These are phyloP conservation scores for Coemansia sp. DNA, from an alignment of 192 early-diverging fungal species.

Conservation along the genomic window DNA sequence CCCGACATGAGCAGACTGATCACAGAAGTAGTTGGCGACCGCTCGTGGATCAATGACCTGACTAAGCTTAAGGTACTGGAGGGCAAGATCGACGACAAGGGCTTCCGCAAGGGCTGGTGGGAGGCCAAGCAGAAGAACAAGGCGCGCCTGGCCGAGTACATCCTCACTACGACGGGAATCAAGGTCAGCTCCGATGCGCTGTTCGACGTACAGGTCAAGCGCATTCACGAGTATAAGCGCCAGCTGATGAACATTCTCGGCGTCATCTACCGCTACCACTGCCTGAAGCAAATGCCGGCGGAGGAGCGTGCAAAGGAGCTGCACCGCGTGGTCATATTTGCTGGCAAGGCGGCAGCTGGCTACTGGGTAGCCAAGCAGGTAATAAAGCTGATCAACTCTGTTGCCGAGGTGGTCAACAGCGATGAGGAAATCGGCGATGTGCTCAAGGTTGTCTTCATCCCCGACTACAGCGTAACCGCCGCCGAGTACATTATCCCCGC, in stretches of 20 bases:
- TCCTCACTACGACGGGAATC: conserved; percentile 67
- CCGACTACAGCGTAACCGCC: conserved; percentile 97
- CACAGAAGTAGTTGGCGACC: conserved; percentile 71
- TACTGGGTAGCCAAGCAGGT: conserved; percentile 99
- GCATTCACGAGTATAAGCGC: conserved; percentile 99
- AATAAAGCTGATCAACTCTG: conserved; percentile 98
- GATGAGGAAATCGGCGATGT: conserved; percentile 77
- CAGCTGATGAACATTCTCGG: conserved; percentile 98
- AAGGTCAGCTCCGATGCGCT: conserved; percentile 81
- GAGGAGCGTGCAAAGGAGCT: conserved; percentile 61
- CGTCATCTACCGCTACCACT: conserved; percentile 92
- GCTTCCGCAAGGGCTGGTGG: conserved; percentile 85
- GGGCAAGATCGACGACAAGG: conserved; percentile 58
- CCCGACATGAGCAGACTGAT: conserved; percentile 82
- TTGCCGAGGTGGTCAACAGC: conserved; percentile 83
- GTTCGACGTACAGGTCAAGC: conserved; percentile 98
- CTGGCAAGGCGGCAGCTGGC: conserved; percentile 96
- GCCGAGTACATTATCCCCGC: conserved; percentile 96
- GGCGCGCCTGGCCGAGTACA: conserved; percentile 81
- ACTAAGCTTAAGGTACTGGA: conserved; percentile 67
- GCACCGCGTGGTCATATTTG: conserved; percentile 87
- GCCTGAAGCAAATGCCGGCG: conserved; percentile 75
- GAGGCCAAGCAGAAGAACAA: conserved; percentile 91
- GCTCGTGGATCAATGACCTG: conserved; percentile 77
- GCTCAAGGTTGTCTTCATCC: conserved; percentile 96